phyloP scores from a whole-genome alignment of 345 rosid genomes.

The Eucalyptus caleyi region DNA sequence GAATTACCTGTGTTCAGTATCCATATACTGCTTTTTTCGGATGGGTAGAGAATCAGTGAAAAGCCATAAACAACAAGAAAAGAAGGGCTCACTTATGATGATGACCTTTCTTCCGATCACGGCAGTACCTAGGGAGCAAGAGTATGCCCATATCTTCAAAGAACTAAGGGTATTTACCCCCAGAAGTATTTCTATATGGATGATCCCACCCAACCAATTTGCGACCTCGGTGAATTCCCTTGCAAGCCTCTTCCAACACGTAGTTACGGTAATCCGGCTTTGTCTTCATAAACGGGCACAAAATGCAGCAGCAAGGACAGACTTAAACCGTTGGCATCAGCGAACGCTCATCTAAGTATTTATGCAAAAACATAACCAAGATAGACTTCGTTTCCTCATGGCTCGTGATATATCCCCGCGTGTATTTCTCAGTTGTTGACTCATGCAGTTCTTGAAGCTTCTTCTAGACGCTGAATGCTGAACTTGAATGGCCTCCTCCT shows the following conservation, averaged over 20 bases:
- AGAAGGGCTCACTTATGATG: neutral
- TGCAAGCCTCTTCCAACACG: neutral
- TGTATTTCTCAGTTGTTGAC: neutral
- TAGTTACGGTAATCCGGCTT: neutral
- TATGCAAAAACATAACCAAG: too few species aligned
- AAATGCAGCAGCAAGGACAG: neutral
- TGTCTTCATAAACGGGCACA: neutral
- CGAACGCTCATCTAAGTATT: too few species aligned
- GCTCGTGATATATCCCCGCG: neutral
- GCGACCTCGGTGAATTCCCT: neutral
- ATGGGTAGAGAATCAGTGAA: neutral
- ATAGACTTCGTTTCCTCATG: too few species aligned
- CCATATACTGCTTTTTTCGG: too few species aligned
- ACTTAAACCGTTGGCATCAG: neutral
- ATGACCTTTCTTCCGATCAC: neutral
- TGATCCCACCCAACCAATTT: neutral
- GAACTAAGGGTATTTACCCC: too few species aligned
- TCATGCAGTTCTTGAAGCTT: accelerated
- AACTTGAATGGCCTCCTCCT: too few species aligned
- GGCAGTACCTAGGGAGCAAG: neutral
- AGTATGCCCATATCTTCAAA: neutral
- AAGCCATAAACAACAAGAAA: neutral
- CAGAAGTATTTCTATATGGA: neutral
- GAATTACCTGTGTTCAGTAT: too few species aligned
- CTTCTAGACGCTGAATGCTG: neutral